These are phyloP conservation scores for Microascus cirrosus DNA, from an alignment of 2,329 filamentous ascomycete species.

Conservation along the genomic window DNA sequence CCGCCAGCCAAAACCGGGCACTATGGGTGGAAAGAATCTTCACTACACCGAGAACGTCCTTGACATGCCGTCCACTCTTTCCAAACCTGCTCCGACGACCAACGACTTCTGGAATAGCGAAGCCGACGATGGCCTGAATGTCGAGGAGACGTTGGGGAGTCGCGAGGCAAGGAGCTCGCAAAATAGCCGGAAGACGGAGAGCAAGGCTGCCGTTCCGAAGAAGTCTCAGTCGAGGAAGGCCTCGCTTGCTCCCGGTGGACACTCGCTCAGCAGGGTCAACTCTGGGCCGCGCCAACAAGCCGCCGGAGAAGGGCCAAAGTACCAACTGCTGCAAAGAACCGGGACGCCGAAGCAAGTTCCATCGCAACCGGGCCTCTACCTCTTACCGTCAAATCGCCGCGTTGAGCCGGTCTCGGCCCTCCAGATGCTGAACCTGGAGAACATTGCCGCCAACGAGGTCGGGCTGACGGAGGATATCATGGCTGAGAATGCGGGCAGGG, in stretches of 20 bases:
- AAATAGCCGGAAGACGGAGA: conserved; percentile 37
- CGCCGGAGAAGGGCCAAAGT: conserved; percentile 2
- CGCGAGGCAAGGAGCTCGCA: conserved; percentile 40
- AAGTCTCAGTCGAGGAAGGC: conserved; percentile 48
- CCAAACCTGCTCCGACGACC: conserved; percentile 16
- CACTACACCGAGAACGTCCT: conserved; percentile 90
- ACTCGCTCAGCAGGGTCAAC: conserved; percentile 30
- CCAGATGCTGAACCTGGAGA: conserved; percentile 87
- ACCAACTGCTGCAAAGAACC: conserved; percentile 2
- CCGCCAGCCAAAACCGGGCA: conserved; percentile 55
- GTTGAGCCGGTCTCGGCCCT: conserved; percentile 58
- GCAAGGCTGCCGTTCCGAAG: conserved; percentile 34
- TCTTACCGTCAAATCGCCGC: conserved; percentile 42
- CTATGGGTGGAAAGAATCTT: conserved; percentile 75
- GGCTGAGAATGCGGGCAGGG: conserved; percentile 80
- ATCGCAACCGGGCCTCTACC: conserved; percentile 31
- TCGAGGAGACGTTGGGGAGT: conserved; percentile 33
- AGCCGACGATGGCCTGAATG: conserved; percentile 43
- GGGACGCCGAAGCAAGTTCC: not conserved
- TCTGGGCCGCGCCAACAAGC: not conserved
- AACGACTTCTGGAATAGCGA: conserved; percentile 65
- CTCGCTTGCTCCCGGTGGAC: conserved; percentile 26
- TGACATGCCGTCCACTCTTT: conserved; percentile 37
- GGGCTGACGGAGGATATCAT: conserved; percentile 84
- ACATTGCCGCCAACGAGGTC: conserved; percentile 77